phyloP scores from a whole-genome alignment of 345 rosid genomes.

The Euphorbia peplus region DNA sequence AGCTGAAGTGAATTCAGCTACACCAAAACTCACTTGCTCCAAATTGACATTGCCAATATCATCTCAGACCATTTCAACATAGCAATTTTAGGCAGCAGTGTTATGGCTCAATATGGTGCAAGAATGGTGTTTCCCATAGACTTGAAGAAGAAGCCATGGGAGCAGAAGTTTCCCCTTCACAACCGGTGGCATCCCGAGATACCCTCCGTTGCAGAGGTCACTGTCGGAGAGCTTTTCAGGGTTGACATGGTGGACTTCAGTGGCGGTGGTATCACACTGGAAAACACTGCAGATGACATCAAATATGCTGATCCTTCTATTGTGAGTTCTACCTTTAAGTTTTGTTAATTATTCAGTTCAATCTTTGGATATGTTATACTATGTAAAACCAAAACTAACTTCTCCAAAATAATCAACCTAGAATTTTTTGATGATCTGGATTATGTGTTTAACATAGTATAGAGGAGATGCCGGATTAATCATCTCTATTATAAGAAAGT shows the following conservation, averaged over 20 bases:
- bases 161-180: constrained; percentile 50
- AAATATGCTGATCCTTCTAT: constrained; percentile 43
- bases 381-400: too few species aligned
- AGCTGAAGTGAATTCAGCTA: constrained; percentile 8
- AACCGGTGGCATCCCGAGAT: constrained; percentile 68
- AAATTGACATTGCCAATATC: background rate
- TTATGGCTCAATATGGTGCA: constrained; percentile 37
- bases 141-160: constrained; percentile 56
- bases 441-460: background rate
- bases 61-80: background rate
- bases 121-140: constrained; percentile 49
- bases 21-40: background rate
- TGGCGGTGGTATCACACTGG: constrained; percentile 41
- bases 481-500: background rate
- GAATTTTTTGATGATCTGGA: too few species aligned
- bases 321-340: constrained; percentile 33
- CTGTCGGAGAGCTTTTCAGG: constrained; percentile 43
- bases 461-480: background rate
- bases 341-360: background rate
- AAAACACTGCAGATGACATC: constrained; percentile 43
- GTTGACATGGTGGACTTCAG: constrained; percentile 62
- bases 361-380: too few species aligned
- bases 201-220: constrained; percentile 45
- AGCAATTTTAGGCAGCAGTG: background rate
- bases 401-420: too few species aligned